A percentile compares a stretch with the other conserved stretches of the same genome.
phyloP scores from a whole-genome alignment of 2,329 filamentous ascomycete genomes.

The Aspergillus intermedius region DNA sequence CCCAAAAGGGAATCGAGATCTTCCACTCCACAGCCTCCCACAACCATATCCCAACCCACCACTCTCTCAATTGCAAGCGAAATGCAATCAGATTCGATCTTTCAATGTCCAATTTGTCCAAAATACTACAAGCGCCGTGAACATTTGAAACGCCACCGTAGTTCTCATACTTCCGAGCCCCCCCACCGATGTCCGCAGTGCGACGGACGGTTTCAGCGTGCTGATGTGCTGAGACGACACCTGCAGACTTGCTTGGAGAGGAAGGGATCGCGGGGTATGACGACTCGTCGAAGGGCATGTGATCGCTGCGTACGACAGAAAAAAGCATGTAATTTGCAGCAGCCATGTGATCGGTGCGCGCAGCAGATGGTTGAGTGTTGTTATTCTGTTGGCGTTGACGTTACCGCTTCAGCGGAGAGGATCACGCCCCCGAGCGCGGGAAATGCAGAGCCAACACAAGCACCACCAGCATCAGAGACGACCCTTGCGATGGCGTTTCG shows the following conservation, averaged over 20 bases:
- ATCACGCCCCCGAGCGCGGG: not conserved
- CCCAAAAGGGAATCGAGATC: too few relatives aligned
- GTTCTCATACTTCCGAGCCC: constrained; percentile 26
- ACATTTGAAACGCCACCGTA: constrained; percentile 31
- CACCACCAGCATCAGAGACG: not conserved
- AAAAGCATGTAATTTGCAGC: constrained; percentile 26
- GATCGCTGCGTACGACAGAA: constrained; percentile 32
- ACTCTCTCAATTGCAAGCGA: not conserved
- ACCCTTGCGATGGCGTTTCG: constrained; percentile 3
- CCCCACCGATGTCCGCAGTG: constrained; percentile 29
- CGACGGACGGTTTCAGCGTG: constrained; percentile 28
- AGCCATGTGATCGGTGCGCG: constrained; percentile 25
- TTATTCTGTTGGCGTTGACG: constrained; percentile 10
- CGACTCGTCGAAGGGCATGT: constrained; percentile 24
- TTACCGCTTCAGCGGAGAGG: not conserved
- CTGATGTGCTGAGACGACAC: constrained; percentile 34
- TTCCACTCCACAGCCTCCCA: not conserved
- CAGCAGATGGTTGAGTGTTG: constrained; percentile 15
- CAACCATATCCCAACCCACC: not conserved
- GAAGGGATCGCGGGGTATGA: constrained; percentile 11
- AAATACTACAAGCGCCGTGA: constrained; percentile 34
- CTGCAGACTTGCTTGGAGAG: constrained; percentile 20
- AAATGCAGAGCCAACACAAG: not conserved
- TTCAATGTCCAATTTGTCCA: constrained; percentile 27
- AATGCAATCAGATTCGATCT: not conserved